These are phyloP conservation scores for Trematosphaeria pertusa DNA, from an alignment of 2,329 filamentous ascomycete genomes.

Conservation along the genomic window DNA sequence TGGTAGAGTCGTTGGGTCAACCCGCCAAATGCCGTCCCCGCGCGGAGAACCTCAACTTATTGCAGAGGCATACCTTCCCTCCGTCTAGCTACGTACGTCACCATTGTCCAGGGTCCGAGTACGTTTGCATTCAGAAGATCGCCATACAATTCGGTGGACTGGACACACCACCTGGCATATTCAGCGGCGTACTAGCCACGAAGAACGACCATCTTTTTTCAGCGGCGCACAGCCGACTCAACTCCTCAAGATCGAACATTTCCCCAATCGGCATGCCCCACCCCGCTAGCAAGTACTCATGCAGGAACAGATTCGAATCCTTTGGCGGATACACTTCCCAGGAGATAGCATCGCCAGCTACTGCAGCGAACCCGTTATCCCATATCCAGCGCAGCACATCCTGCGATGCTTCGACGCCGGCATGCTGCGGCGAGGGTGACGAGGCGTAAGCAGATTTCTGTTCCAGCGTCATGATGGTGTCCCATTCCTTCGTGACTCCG, in stretches of 20 bases:
- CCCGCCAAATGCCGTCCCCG: no score
- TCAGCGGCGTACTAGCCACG: slow-evolving; percentile 53
- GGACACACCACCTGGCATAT: slow-evolving; percentile 48
- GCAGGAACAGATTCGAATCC: slow-evolving; percentile 17
- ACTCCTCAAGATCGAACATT: slow-evolving; percentile 53
- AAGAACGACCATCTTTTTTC: slow-evolving; percentile 53
- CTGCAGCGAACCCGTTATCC: slow-evolving; percentile 37
- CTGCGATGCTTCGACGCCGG: slow-evolving; percentile 24
- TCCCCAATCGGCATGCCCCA: slow-evolving; percentile 57
- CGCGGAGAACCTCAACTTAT: no score
- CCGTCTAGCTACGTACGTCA: no score
- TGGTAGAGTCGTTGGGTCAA: no score
- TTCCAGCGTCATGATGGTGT: slow-evolving; percentile 14
- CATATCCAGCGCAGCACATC: slow-evolving; percentile 41
- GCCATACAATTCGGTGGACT: slow-evolving; percentile 45
- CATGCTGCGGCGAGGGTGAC: slow-evolving; percentile 39
- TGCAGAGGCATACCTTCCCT: no score
- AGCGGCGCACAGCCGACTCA: slow-evolving; percentile 48
- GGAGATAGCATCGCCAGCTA: slow-evolving; percentile 45
- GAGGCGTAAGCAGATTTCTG: slow-evolving; percentile 29
- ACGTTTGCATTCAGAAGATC: slow-evolving; percentile 41
- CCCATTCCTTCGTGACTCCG: slow-evolving; percentile 24
- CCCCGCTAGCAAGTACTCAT: slow-evolving; percentile 44
- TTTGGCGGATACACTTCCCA: slow-evolving; percentile 45
- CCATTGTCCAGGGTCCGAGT: no score